Evolutionary conservation across 148 eudicot genomes (phyloP), one percentile per base, ranked within the genome.

Genomic region (Dysphania ambrosioides): DNA sequence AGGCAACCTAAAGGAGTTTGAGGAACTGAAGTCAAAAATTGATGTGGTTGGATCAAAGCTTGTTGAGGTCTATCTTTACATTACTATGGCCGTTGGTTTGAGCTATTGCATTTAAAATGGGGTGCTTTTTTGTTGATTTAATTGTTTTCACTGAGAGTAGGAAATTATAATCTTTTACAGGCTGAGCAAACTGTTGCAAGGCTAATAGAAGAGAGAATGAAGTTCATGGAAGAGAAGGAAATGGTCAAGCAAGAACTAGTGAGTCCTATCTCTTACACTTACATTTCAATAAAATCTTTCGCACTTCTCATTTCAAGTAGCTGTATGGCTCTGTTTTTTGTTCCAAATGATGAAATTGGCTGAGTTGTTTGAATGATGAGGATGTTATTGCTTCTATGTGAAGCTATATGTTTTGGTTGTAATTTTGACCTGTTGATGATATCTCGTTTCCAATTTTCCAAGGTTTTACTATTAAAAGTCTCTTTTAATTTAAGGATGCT

Each of bases 161-260:
- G 62, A 51, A 23, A 38, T 41, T 38, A 2, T 11, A 68, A 53
- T 21, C 56, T 47, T 66, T 80, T 79, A 73, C 81, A 90, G 95
- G 90, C 90, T 70, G 87, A 81, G 67, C 72, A 71, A 31, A 85
- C 82, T 49, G 79, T 84, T 76, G 56, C 70, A 36, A 85, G 71
- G 84, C 79, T 86, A 67, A 83, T 64, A 57, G 81, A 80, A 36
- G 90, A 88, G 84, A 83, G 72, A 72, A 82, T 76, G 75, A 77
- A 30, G 79, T 80, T 68, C 78, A 63, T 82, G 79, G 83, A 75
- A 59, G 91, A 86, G 80, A 83, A 72, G 69, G 87, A 82, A 53
- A 71, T 56, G 44, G 82, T 83, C 68, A 78, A 82, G 76, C 85
- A 85, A 57, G 87, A 90, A 76, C 76, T 88, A 83, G 93, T 87